Base-by-base conservation (phyloP, 2,329 filamentous ascomycete species). In the Phialophora chinensis region DNA sequence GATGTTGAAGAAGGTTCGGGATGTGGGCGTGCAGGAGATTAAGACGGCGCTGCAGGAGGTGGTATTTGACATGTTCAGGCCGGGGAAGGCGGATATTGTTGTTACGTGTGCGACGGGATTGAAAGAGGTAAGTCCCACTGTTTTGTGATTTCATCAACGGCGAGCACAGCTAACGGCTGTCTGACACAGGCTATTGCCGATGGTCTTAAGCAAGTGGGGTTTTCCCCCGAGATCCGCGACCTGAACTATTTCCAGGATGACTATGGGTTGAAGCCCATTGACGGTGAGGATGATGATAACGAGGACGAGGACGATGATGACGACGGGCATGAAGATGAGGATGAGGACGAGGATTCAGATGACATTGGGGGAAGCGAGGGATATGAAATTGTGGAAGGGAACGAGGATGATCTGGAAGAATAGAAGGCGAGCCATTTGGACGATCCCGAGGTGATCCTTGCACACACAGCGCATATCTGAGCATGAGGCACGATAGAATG, bases 71-170 rank as follows among this genome's bases (percentile, higher is more conserved):
- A 84, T 95, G 42, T 98, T 99, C 77, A 85, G 88, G 70, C 88
- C 93, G 0, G 87, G 89, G 23, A 92, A 86, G 76, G 89, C 92
- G 70, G 96, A 98, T 76, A 81, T 97, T 60, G 88, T 97, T 3
- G 85, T 97, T 60, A 97, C 94, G 7, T 97, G 94, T 76, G 91
- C 92, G 23, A 90, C 90, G 17, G 86, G 92, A 57, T 90, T 97
- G 86, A 85, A 89, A 73, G 91, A 97, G 83, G 92, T 95, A 81
- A 80, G 88, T 84, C 67, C 12, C 29, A 11, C 23, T 50, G 60
- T 20, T 35, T 58, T 58, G 44, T 33, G 54, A 17, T 20, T 49
- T 35, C 27, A 63, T 44, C n/a, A 20, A 50, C 63, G 66, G 64
- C 33, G 58, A 57, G 27, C 62, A 20, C 62, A 63, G 65, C 66